Percentiles rank a stretch among this genome's conserved stretches.
Evolutionary conservation across 441 rosid genomes (phyloP).

Genomic region (Capsella rubella): DNA sequence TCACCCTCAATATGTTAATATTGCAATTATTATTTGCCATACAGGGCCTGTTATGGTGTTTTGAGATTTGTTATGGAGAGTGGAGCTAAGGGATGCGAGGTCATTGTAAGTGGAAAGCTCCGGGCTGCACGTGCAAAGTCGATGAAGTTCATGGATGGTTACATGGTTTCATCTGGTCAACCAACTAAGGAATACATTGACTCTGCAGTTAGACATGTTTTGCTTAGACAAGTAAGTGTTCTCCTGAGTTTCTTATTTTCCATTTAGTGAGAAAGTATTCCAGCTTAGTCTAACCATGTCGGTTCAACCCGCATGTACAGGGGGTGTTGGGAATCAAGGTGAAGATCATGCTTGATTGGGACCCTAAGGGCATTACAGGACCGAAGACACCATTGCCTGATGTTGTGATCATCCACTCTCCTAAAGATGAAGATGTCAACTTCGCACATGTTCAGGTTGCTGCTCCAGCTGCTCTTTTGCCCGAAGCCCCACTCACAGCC

Average conservation of each 20-base stretch:
- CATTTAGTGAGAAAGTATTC: not conserved
- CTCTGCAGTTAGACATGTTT: slow-evolving; percentile 61
- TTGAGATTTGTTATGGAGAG: slow-evolving; percentile 77
- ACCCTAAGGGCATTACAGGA: not conserved
- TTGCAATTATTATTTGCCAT: not conserved
- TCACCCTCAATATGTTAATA: not conserved
- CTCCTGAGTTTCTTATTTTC: not conserved
- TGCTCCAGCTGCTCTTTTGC: slow-evolving; percentile 14
- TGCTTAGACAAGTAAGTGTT: slow-evolving; percentile 56
- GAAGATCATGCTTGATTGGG: slow-evolving; percentile 3
- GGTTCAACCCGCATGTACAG: not conserved
- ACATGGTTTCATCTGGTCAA: slow-evolving; percentile 80
- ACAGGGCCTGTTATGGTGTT: slow-evolving; percentile 73
- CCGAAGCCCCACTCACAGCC: slow-evolving; percentile 42
- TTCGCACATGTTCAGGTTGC: not conserved
- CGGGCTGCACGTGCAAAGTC: slow-evolving; percentile 64
- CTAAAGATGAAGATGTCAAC: slow-evolving; percentile 50
- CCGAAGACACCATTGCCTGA: slow-evolving; percentile 52
- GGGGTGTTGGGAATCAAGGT: not conserved
- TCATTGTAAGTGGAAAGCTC: slow-evolving; percentile 63
- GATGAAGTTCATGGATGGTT: slow-evolving; percentile 75
- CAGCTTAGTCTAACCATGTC: not conserved
- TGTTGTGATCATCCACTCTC: slow-evolving; percentile 64
- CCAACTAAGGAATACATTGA: slow-evolving; percentile 68
- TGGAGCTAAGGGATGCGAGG: slow-evolving; percentile 84